Conservation (phyloP, 495 filamentous ascomycete species). For the Penicillium simplicissimum region DNA sequence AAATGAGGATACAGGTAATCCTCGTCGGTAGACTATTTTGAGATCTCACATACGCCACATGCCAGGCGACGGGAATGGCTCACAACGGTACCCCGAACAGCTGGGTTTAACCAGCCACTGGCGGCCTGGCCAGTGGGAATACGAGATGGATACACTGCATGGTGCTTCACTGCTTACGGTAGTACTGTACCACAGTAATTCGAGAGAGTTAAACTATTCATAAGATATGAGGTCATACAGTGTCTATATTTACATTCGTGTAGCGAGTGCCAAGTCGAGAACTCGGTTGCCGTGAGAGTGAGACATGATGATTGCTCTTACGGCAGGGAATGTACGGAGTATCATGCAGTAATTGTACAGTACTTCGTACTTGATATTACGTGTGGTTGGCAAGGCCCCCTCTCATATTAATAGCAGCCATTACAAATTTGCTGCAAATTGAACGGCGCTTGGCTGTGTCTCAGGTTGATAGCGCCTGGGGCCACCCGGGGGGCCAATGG, state of each 20-base stretch:
- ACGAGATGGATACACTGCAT: neutral
- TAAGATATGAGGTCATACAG: neutral
- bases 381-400: neutral
- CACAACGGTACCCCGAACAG: neutral
- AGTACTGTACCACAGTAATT: too few relatives aligned
- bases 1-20: too few relatives aligned
- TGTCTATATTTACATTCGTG: neutral
- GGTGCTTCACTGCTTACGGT: neutral
- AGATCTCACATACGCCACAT: constrained; percentile 13
- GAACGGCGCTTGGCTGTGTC: constrained; percentile 20
- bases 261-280: neutral
- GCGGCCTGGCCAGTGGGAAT: too few relatives aligned
- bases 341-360: too few relatives aligned
- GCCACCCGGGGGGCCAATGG: constrained; percentile 1
- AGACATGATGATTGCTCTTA: neutral
- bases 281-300: neutral
- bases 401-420: neutral
- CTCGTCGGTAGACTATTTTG: neutral
- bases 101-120: too few relatives aligned
- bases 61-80: neutral
- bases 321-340: too few relatives aligned
- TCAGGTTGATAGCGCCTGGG: constrained; percentile 20
- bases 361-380: too few relatives aligned
- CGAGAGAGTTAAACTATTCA: neutral
- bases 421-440: neutral